A percentile compares a stretch with the other conserved stretches of the same genome.
Conservation (phyloP, 345 rosid genomes). For the Eucalyptus marginata region DNA sequence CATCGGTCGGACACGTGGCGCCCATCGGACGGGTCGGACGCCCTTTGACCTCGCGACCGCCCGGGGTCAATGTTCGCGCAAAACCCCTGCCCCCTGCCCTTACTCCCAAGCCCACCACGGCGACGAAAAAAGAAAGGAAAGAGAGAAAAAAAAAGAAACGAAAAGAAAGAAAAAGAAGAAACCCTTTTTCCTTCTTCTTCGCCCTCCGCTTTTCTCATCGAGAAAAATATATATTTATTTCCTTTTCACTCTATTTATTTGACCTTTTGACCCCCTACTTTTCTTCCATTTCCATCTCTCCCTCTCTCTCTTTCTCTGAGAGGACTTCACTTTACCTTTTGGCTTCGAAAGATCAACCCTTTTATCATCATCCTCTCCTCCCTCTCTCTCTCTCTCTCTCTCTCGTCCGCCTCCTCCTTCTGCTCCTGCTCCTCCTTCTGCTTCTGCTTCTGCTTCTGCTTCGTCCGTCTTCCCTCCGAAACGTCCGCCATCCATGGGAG, state of each 20-base stretch:
- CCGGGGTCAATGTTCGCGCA: no score
- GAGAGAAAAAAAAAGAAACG: neutral
- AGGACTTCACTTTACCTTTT: neutral
- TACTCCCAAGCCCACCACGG: neutral
- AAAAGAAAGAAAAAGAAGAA: neutral
- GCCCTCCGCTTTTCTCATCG: neutral
- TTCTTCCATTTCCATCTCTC: neutral
- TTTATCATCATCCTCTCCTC: neutral
- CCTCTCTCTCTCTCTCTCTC: constrained; percentile 6
- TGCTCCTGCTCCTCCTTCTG: neutral
- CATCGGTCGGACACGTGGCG: constrained; percentile 43
- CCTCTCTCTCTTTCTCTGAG: neutral
- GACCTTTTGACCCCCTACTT: constrained; percentile 6
- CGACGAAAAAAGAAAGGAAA: neutral
- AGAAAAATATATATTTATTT: neutral
- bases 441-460: neutral
- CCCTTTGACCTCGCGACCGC: constrained; percentile 20
- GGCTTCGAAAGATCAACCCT: neutral
- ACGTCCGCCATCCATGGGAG: neutral
- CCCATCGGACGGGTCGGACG: constrained; percentile 19
- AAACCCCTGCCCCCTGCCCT: neutral
- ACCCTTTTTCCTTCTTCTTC: neutral
- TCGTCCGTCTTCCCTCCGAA: neutral
- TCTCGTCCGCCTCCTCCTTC: neutral
- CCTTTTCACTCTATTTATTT: constrained; percentile 10